Conservation (phyloP, 768 basidiomycete genomes). For the Podaxis mareebaensis region DNA sequence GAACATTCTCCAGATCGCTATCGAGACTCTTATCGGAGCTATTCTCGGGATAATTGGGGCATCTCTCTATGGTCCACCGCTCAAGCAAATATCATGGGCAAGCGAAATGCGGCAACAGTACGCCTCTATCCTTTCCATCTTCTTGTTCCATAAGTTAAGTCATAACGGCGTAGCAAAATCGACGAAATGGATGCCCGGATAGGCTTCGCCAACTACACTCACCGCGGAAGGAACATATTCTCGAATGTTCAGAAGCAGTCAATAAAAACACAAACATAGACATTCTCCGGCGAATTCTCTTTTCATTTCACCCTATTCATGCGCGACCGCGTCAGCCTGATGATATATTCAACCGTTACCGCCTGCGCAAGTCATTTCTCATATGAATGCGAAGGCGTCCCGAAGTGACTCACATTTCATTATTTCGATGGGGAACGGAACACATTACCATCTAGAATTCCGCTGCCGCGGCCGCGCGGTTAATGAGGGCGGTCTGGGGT, state of each 20-base stretch:
- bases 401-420: slow-evolving; percentile 1
- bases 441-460: slow-evolving; percentile 1
- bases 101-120: slow-evolving; percentile 87
- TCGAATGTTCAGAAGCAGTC: slow-evolving; percentile 19
- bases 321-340: slow-evolving; percentile 2
- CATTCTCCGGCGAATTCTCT: slow-evolving; percentile 2
- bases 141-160: slow-evolving; percentile 9
- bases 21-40: slow-evolving; percentile 66
- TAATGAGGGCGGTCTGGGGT: not conserved
- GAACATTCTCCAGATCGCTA: slow-evolving; percentile 50
- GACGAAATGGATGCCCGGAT: slow-evolving; percentile 75
- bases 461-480: not conserved
- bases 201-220: slow-evolving; percentile 63
- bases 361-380: not conserved
- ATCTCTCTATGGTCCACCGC: slow-evolving; percentile 60
- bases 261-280: slow-evolving; percentile 7
- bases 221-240: slow-evolving; percentile 54
- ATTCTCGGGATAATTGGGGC: slow-evolving; percentile 74
- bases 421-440: not conserved
- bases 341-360: not conserved
- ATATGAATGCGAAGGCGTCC: not conserved
- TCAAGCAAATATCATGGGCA: slow-evolving; percentile 86
- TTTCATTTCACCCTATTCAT: slow-evolving; percentile 6
- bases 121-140: slow-evolving; percentile 22
- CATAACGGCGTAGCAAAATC: slow-evolving; percentile 50